phyloP scores from a whole-genome alignment of 1,284 basidiomycete species.

The Dichomitus squalens region DNA sequence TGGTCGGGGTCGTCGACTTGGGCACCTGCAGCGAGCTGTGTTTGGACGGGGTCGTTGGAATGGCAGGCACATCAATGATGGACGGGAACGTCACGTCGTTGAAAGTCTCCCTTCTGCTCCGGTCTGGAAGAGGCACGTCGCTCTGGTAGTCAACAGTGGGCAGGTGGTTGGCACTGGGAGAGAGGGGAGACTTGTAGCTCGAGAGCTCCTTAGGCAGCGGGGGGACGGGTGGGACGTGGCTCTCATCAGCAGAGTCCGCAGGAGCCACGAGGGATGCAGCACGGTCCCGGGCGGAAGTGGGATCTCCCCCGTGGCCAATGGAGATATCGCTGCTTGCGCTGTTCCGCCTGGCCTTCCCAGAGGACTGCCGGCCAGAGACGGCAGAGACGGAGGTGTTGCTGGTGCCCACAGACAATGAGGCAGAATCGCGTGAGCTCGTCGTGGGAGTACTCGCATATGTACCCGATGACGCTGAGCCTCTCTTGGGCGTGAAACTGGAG shows the following conservation, averaged over 20 bases:
- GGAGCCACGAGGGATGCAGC: slow-evolving; percentile 58
- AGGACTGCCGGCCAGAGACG: slow-evolving; percentile 65
- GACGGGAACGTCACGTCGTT: slow-evolving; percentile 31
- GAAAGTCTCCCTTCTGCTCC: slow-evolving; percentile 26
- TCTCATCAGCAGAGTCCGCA: slow-evolving; percentile 61
- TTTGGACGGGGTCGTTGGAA: slow-evolving; percentile 33
- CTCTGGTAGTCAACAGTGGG: slow-evolving; percentile 41
- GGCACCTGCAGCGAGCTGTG: slow-evolving; percentile 31
- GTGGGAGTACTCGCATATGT: slow-evolving; percentile 78
- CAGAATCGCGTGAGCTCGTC: slow-evolving; percentile 81
- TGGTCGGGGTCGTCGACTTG: slow-evolving; percentile 38
- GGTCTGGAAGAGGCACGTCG: slow-evolving; percentile 29
- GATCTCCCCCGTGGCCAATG: slow-evolving; percentile 68
- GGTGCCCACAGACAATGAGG: slow-evolving; percentile 73
- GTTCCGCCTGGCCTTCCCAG: slow-evolving; percentile 62
- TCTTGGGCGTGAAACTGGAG: slow-evolving; percentile 78
- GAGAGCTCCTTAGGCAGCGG: slow-evolving; percentile 93
- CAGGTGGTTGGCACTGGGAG: slow-evolving; percentile 53
- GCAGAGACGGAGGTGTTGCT: slow-evolving; percentile 76
- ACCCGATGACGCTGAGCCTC: slow-evolving; percentile 87
- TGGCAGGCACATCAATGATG: slow-evolving; percentile 56
- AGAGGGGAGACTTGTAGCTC: slow-evolving; percentile 62
- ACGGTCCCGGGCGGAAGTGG: slow-evolving; percentile 65
- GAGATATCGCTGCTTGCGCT: slow-evolving; percentile 88
- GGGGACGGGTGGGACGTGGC: slow-evolving; percentile 89